A percentile compares a stretch with the other conserved stretches of the same genome.
These are phyloP conservation scores for Talaromyces pinophilus DNA, from an alignment of 2,329 filamentous ascomycete genomes.

Conservation along the genomic window DNA sequence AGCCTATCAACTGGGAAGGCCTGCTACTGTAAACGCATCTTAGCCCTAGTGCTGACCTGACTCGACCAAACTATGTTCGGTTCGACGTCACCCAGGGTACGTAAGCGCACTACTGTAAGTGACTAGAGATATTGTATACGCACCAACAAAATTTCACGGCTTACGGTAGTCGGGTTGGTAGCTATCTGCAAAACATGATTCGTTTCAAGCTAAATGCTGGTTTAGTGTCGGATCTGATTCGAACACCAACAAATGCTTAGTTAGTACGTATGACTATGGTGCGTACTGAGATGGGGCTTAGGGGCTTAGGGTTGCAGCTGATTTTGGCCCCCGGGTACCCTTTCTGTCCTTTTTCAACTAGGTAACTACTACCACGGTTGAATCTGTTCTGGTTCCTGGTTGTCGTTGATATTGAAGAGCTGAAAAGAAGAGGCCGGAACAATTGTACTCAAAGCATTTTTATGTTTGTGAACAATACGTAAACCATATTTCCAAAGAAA, in stretches of 20 bases:
- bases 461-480: not conserved
- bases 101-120: not conserved
- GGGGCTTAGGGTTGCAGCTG: constrained; percentile 13
- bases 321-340: constrained; percentile 7
- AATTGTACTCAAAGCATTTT: too few relatives aligned
- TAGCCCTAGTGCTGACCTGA: not conserved
- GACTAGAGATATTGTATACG: not conserved
- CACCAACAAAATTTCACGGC: not conserved
- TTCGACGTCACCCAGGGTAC: not conserved
- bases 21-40: not conserved
- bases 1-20: not conserved
- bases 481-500: not conserved
- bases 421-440: not conserved
- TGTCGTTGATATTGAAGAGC: not conserved
- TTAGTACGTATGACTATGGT: not conserved
- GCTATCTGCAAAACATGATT: not conserved
- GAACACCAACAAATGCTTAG: not conserved
- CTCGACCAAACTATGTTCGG: not conserved
- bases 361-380: not conserved
- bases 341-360: not conserved
- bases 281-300: not conserved
- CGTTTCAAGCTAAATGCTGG: not conserved
- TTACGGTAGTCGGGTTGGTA: not conserved
- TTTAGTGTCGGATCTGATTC: not conserved
- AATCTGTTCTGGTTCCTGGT: not conserved